Evolutionary conservation across 441 rosid genomes (phyloP), one percentile per base, ranked within the genome.

Genomic region (Gossypium gossypioides): DNA sequence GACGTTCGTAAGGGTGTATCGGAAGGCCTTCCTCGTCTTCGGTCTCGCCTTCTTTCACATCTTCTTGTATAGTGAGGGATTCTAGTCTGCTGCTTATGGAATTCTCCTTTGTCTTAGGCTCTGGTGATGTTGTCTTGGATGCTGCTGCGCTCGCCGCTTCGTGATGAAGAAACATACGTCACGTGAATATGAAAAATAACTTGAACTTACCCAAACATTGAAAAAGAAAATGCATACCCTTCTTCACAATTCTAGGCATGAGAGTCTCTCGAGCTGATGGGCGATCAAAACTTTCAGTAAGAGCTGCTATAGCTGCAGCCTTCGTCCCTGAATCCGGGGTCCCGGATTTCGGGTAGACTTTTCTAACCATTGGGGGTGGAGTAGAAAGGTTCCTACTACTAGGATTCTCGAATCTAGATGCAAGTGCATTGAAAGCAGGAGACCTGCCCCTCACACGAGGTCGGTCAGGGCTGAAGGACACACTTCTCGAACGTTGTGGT

Each of bases 391-490:
- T 96, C 79, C 99, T 86, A 18, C 83, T 70, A 79, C 74, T 93
- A 65, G 90, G 63, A 76, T 81, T 92, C 86, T 93, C 99, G 77
- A 96, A 96, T 76, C 78, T 93, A 72, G 98, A 96, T 70, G 99
- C 98, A 29, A 96, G 88, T 16, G 94, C 96, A 77, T 87, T 96
- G 86, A 96, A 96, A 65, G 99, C 97, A 10, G 99, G 99, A 46
- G 99, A 96, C 83, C 99, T 87, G 76, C 99, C 99, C 79, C 99
- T 88, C 71, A 88, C 90, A 19, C 98, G 97, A 77, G 87, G 90
- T 74, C 98, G 87, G 27, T 96, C 99, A 25, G 97, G 94, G 77
- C 96, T 96, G 79, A 83, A 93, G 37, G 99, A 90, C 88, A 93
- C 80, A 79, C 99, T 93, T 86, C 99, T 90, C 12, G 98, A 93